Evolutionary conservation across 139 green algal species (phyloP).

Genomic region (Medakamo hakoo): DNA sequence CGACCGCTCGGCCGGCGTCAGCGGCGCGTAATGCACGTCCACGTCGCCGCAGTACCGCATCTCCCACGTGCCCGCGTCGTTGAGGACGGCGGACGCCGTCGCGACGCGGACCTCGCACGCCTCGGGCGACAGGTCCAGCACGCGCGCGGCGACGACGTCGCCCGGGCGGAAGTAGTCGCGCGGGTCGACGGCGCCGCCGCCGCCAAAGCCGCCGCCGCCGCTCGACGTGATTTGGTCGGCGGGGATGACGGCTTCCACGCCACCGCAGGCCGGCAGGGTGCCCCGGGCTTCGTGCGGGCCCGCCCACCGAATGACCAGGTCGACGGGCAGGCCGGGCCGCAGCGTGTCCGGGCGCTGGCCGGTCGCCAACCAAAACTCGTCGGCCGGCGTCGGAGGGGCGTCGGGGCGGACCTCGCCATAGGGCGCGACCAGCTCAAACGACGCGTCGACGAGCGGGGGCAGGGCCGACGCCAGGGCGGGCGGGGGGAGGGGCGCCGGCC

Average conservation of each 20-base stretch:
- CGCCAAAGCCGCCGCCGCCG: too few species aligned
- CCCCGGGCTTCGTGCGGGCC: conserved; percentile 5
- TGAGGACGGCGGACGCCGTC: conserved; percentile 10
- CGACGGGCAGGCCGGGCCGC: conserved; percentile 25
- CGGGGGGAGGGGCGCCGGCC: background rate
- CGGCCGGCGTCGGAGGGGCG: background rate
- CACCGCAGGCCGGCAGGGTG: conserved; percentile 19
- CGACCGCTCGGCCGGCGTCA: conserved; percentile 8
- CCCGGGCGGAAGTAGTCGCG: conserved; percentile 13
- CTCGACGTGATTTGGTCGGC: conserved; percentile 7
- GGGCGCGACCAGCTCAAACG: conserved; percentile 40
- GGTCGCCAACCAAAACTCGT: conserved; percentile 44
- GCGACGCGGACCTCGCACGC: conserved; percentile 11
- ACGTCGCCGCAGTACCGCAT: conserved; percentile 2
- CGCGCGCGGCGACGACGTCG: conserved; percentile 19
- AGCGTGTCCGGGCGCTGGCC: conserved; percentile 28
- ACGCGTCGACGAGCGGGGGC: conserved; percentile 45
- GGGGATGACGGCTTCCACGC: conserved; percentile 31
- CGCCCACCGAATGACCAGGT: conserved; percentile 19
- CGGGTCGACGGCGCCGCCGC: conserved; percentile 10
- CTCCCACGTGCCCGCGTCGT: conserved; percentile 24
- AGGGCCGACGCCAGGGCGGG: conserved; percentile 11
- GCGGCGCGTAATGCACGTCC: conserved; percentile 13
- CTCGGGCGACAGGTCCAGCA: conserved; percentile 7
- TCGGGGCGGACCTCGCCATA: conserved; percentile 32